Evolutionary conservation across 2,329 filamentous ascomycete genomes (phyloP), one percentile per base, ranked within the genome.

Genomic region (Helminthosporium solani): DNA sequence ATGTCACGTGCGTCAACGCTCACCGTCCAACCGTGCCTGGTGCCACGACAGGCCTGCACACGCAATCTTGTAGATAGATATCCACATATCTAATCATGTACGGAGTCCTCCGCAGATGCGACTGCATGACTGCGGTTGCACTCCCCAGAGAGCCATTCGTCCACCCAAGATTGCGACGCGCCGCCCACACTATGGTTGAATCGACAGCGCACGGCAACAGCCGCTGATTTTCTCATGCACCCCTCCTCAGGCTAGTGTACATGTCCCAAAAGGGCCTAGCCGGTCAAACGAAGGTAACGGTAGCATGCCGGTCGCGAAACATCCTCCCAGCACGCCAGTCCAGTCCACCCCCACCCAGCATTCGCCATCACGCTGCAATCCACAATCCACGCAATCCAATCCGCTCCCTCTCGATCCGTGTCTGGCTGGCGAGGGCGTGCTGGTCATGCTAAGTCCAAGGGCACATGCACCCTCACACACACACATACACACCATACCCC

Each of bases 261-360:
- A 31, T 15, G 27, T 19, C 56, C 51, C 45, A 44, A 53, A 44
- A 16, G 42, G 46, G 56, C 11, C 56, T 66, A 64, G 61, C 48
- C 46, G 30, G 31, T 30, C 36, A 52, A 44, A 51, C 54, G 54
- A 58, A 62, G 56, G 62, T 64, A 64, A 64, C 61, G 57, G 62
- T 65, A 65, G 57, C 57, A 63, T 59, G 55, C 47, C 50, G 47
- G 33, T 55, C 50, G 46, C 47, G 55, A 64, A 59, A 61, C 59
- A 53, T 53, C 47, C 44, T 27, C 61, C 54, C n/a, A n/a, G n/a
- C n/a, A n/a, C n/a, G n/a, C n/a, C n/a, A n/a, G n/a, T n/a, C n/a
- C n/a, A n/a, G n/a, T n/a, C n/a, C n/a, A n/a, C n/a, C n/a, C n/a
- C n/a, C n/a, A n/a, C 54, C 57, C 52, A 56, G 52, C 54, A 52